Conservation (phyloP, 331 rosid genomes). For the Rosa hybrid region DNA sequence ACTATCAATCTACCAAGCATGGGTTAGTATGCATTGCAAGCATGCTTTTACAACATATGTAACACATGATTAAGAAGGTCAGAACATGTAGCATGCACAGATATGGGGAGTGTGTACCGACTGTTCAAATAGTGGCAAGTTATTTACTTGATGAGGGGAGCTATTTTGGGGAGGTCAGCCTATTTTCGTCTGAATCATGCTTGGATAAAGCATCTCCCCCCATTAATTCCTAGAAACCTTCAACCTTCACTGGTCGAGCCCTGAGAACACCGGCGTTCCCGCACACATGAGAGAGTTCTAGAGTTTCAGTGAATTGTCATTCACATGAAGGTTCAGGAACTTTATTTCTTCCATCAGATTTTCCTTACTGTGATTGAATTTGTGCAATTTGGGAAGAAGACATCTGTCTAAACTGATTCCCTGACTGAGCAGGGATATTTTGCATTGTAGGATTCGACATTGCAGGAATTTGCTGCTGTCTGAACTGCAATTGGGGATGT, state of each 20-base stretch:
- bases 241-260: slow-evolving; percentile 96
- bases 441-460: slow-evolving; percentile 63
- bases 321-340: background rate
- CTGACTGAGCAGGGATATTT: slow-evolving; percentile 60
- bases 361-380: slow-evolving; percentile 71
- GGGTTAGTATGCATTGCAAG: background rate
- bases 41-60: background rate
- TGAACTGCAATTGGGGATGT: slow-evolving; percentile 72
- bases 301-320: slow-evolving; percentile 9
- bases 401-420: slow-evolving; percentile 74
- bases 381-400: slow-evolving; percentile 63
- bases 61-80: background rate
- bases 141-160: slow-evolving; percentile 63
- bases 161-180: slow-evolving; percentile 51
- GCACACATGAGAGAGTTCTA: slow-evolving; percentile 33
- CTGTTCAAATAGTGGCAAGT: slow-evolving; percentile 15
- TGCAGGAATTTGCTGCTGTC: slow-evolving; percentile 79
- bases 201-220: slow-evolving; percentile 77
- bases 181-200: slow-evolving; percentile 81
- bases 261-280: slow-evolving; percentile 68
- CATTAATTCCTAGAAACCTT: slow-evolving; percentile 88
- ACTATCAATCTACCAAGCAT: slow-evolving; percentile 2
- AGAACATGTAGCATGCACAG: background rate
- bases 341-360: slow-evolving; percentile 20
- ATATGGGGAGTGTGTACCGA: background rate